phyloP scores from a whole-genome alignment of 2,329 filamentous ascomycete species.

The Aspergillus transmontanensis region DNA sequence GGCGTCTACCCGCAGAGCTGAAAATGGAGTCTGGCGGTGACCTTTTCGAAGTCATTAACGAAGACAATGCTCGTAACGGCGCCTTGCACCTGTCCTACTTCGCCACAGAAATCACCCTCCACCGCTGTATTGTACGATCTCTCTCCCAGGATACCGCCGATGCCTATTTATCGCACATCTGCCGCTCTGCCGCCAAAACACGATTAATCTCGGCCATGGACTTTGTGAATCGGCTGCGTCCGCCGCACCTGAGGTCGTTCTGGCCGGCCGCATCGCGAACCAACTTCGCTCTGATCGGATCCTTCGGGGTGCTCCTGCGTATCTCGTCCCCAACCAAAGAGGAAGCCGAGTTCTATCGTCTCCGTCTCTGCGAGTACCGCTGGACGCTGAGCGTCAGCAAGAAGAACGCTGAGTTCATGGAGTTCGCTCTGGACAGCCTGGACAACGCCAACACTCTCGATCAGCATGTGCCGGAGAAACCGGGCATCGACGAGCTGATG shows the following conservation, averaged over 20 bases:
- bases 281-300: slow-evolving; percentile 93
- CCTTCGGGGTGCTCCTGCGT: slow-evolving; percentile 87
- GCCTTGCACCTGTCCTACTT: slow-evolving; percentile 92
- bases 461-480: slow-evolving; percentile 72
- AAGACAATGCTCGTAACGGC: slow-evolving; percentile 53
- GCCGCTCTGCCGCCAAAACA: slow-evolving; percentile 89
- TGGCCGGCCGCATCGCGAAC: slow-evolving; percentile 62
- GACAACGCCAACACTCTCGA: slow-evolving; percentile 71
- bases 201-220: slow-evolving; percentile 95
- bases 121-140: slow-evolving; percentile 86
- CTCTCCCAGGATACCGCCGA: slow-evolving; percentile 64
- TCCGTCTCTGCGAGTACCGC: slow-evolving; percentile 82
- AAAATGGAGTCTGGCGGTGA: slow-evolving; percentile 54
- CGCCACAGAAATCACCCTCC: slow-evolving; percentile 89
- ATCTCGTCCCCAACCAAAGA: slow-evolving; percentile 84
- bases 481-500: slow-evolving; percentile 55
- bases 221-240: slow-evolving; percentile 89
- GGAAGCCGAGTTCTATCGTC: slow-evolving; percentile 89
- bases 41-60: slow-evolving; percentile 45
- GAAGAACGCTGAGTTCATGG: slow-evolving; percentile 61
- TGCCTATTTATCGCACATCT: slow-evolving; percentile 85
- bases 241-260: slow-evolving; percentile 83
- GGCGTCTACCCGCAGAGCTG: slow-evolving; percentile 49
- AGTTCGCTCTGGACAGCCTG: slow-evolving; percentile 75
- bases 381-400: slow-evolving; percentile 91